Evolutionary conservation across 1,284 basidiomycete species (phyloP).

Genomic region (Rhodotorula sp.): DNA sequence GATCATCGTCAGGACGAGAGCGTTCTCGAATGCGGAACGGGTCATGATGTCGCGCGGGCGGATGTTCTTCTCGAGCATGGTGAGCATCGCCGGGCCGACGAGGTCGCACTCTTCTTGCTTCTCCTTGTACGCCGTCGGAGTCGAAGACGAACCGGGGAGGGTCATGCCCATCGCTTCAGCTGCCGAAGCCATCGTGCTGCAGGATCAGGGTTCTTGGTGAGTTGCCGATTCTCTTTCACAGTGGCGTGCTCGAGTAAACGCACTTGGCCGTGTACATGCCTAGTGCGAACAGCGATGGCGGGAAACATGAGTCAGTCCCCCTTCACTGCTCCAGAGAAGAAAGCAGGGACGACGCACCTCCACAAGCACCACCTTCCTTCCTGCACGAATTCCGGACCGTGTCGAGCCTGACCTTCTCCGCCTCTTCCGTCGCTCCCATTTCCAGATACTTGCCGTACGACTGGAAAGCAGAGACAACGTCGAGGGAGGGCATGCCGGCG

Average conservation of each 20-base stretch:
- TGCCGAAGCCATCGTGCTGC: slow-evolving; percentile 54
- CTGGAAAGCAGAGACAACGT: slow-evolving; percentile 94
- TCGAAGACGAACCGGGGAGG: slow-evolving; percentile 81
- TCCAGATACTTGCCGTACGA: slow-evolving; percentile 89
- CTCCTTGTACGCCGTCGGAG: slow-evolving; percentile 74
- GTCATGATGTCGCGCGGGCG: slow-evolving; percentile 98
- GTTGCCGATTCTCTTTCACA: too few relatives aligned
- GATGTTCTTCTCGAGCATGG: slow-evolving; percentile 76
- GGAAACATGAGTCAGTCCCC: slow-evolving; percentile 24
- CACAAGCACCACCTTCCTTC: slow-evolving; percentile 84
- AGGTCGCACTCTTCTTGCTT: slow-evolving; percentile 81
- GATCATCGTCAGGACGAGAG: slow-evolving; percentile 84
- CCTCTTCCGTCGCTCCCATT: slow-evolving; percentile 76
- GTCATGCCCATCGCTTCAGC: slow-evolving; percentile 91
- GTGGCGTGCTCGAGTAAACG: not conserved
- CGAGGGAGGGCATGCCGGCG: slow-evolving; percentile 71
- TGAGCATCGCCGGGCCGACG: slow-evolving; percentile 77
- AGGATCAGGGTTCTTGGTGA: not conserved
- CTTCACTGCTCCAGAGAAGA: slow-evolving; percentile 28
- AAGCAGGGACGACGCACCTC: slow-evolving; percentile 64
- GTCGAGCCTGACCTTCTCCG: slow-evolving; percentile 63
- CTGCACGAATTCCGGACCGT: slow-evolving; percentile 89
- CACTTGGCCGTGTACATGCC: slow-evolving; percentile 49
- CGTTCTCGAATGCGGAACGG: slow-evolving; percentile 89
- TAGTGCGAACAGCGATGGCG: not conserved